These are phyloP conservation scores for Thalassiosira mediterranea DNA, from an alignment of 352 stramenopile species.

Conservation along the genomic window DNA sequence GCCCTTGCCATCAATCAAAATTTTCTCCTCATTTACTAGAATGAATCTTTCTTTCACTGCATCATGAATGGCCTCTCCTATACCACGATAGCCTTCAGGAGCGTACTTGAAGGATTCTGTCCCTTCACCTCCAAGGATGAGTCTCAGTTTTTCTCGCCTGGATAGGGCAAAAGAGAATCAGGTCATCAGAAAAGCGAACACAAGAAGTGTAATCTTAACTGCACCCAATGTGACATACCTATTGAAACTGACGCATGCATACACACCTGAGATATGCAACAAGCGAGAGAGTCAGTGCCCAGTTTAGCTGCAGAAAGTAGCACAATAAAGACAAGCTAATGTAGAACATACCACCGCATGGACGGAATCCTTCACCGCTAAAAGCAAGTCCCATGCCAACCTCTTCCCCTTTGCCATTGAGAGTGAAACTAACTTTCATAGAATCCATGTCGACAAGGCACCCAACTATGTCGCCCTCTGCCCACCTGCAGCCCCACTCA, in stretches of 20 bases:
- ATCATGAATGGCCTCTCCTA: slow-evolving; percentile 77
- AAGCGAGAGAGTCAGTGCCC: no score
- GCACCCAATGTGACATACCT: slow-evolving; percentile 43
- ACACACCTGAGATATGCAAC: slow-evolving; percentile 83
- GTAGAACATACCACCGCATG: no score
- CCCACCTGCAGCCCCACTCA: slow-evolving; percentile 81
- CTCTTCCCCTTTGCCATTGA: slow-evolving; percentile 87
- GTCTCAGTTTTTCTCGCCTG: slow-evolving; percentile 78
- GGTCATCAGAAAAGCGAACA: not conserved
- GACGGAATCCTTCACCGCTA: slow-evolving; percentile 78
- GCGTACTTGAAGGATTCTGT: slow-evolving; percentile 78
- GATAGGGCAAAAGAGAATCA: not conserved
- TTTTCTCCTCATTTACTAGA: slow-evolving; percentile 69
- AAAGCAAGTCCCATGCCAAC: slow-evolving; percentile 87
- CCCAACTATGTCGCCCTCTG: slow-evolving; percentile 83
- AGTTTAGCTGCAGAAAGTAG: no score
- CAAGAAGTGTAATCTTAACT: no score
- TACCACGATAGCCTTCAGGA: slow-evolving; percentile 75
- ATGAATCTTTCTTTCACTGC: slow-evolving; percentile 65
- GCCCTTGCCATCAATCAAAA: slow-evolving; percentile 31
- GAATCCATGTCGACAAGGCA: slow-evolving; percentile 84
- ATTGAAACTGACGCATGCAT: slow-evolving; percentile 87
- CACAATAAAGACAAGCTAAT: no score
- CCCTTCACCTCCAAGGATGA: slow-evolving; percentile 81
- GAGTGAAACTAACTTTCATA: slow-evolving; percentile 82